Evolutionary conservation across 768 basidiomycete species (phyloP), one percentile per base, ranked within the genome.

Genomic region (Chiua virens): DNA sequence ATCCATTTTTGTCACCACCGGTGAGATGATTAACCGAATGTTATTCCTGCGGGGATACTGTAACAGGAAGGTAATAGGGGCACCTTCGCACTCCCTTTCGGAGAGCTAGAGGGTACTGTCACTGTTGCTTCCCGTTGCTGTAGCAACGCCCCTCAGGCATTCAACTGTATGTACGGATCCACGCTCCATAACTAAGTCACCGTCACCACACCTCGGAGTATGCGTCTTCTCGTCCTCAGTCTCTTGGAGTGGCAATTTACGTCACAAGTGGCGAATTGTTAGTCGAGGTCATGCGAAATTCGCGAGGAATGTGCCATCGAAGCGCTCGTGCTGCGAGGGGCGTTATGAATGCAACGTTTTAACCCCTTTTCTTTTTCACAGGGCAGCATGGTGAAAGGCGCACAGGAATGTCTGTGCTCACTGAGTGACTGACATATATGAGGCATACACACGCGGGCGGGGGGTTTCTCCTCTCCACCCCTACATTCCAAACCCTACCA

Each of bases 1-100:
- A 76, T 76, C 50, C 80, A 81, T 45, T 82, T 81, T 53, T 82
- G 80, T 47, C 81, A 82, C 49, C 42, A 58, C 8, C 81, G 80
- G 80, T 14, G 57, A 58, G 13, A 60, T 67, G 20, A 82, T 83
- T 45, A 73, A 77, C 43, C 60, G 59, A 34, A 73, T 5, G 74
- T 69, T 1, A 43, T 71, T 15, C 59, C 58, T 7, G 42, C 37
- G 13, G 75, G 73, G 27, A 67, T 76, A 42, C 49, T 52, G 13
- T 44, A 58, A n/a, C n/a, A n/a, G n/a, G n/a, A n/a, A 1, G 75
- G 67, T 5, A 63, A 71, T 11, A 47, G 0, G 58, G 41, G 2
- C 76, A 77, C 53, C 77, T 66, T 55, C 57, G 54, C 8, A 48
- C 9, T 43, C 45, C 67, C 40, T 62, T 66, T 48, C 71, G 69